Percentiles rank a stretch among this genome's conserved stretches.
phyloP scores from a whole-genome alignment of 1,284 basidiomycete species.

The Malassezia cuniculi region DNA sequence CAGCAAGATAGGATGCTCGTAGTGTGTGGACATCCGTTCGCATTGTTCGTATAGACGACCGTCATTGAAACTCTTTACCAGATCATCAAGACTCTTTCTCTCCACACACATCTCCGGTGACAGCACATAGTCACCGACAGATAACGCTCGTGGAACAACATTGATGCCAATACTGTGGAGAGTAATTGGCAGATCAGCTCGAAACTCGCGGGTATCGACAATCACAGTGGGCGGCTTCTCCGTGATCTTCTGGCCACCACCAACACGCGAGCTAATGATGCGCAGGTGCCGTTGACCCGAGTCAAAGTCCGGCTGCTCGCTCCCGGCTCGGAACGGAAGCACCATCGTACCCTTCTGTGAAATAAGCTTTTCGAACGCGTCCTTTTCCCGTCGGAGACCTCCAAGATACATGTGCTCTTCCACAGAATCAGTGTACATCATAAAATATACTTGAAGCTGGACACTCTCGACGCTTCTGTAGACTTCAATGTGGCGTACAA shows the following conservation, averaged over 20 bases:
- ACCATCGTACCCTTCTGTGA: constrained; percentile 88
- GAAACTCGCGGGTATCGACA: constrained; percentile 91
- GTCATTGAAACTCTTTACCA: constrained; percentile 80
- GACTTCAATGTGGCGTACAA: constrained; percentile 81
- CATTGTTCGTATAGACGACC: constrained; percentile 94
- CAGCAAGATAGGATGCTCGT: constrained; percentile 83
- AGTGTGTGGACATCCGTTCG: constrained; percentile 89
- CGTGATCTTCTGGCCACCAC: constrained; percentile 62
- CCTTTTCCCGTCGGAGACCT: constrained; percentile 76
- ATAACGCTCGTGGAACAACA: constrained; percentile 77
- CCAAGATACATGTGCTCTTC: constrained; percentile 93
- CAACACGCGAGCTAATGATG: constrained; percentile 73
- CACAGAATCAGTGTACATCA: constrained; percentile 79
- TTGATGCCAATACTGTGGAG: constrained; percentile 70
- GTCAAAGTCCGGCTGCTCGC: constrained; percentile 47
- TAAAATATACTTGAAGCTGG: constrained; percentile 81
- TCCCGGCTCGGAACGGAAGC: constrained; percentile 70
- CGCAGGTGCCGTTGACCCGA: constrained; percentile 54
- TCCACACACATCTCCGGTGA: constrained; percentile 92
- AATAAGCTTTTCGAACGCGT: constrained; percentile 84
- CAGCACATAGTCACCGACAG: constrained; percentile 89
- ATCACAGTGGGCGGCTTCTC: constrained; percentile 67
- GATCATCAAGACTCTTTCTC: constrained; percentile 80
- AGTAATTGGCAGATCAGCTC: constrained; percentile 78
- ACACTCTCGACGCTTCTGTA: constrained; percentile 55